Evolutionary conservation across 2,329 filamentous ascomycete species (phyloP), one percentile per base, ranked within the genome.

Genomic region (Aspergillus aculeatus): DNA sequence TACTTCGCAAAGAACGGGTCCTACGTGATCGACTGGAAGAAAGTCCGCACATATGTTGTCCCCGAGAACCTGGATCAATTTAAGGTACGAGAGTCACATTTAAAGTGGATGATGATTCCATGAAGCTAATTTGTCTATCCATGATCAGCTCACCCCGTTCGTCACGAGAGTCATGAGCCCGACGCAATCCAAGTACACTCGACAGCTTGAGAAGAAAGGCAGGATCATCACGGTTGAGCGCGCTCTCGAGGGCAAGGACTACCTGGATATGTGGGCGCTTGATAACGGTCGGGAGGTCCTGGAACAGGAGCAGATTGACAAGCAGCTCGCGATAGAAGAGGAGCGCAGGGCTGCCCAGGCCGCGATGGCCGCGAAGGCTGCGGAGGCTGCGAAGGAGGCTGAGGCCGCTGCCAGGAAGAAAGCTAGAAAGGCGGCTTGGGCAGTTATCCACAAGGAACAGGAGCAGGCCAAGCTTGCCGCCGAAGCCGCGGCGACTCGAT

Each of bases 11-110:
- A 73, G 60, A 75, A 73, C 62, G 75, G 76, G 61, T 71, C 69
- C 48, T 99, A 95, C 77, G 76, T 87, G 50, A 88, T 98, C 66
- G 90, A 98, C 66, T 96, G 85, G 83, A 78, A 82, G 58, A 96
- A 96, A 79, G 91, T 98, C 71, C 88, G 94, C 77, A 96, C 93
- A 57, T 99, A 92, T 75, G 89, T 90, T 58, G 91, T 91, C 68
- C 93, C 94, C 0, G 77, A 86, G 44, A 82, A 83, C 50, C 75
- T 96, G 61, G 82, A 83, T 24, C 82, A 84, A 5, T 95, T 91
- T 78, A 89, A 89, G 80, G 92, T 95, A 76, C 60, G 66, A 48
- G 47, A 35, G 32, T 16, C 14, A 32, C 2, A 7, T 2, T 32
- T 32, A 9, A 32, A 1, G 32, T 35, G 12, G 32, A 10, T 29